Evolutionary conservation across 139 green algal species (phyloP), one percentile per base, ranked within the genome.

Genomic region (Chlorella sp.): DNA sequence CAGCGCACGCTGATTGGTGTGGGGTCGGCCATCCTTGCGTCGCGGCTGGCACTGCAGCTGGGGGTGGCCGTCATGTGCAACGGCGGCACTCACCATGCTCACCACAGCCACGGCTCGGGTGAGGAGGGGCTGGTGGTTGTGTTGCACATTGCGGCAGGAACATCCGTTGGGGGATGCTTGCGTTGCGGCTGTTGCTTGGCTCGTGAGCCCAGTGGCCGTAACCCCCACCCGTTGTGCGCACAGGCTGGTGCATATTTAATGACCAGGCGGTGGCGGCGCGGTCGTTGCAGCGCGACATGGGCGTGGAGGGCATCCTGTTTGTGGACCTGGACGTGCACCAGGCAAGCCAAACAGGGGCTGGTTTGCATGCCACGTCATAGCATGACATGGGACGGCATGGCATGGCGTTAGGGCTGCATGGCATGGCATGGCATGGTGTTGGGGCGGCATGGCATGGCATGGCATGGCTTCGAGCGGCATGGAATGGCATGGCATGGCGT

Each of bases 31-130:
- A 67, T 93, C 11, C 80, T 92, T 51, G 90, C 91, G 22, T 88
- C 88, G 0, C 84, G 90, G 17, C 83, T 93, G 34, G 91, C 91
- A 2, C 72, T 93, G 72, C 85, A 92, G 73, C 87, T 80, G 28
- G 90, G 90, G 1, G 56, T 92, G 56, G 90, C 91, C 5, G 80
- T 75, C 51, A 93, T 92, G 90, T 87, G 73, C 65, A 93, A 93
- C 73, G 91, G 91, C 11, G 91, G 91, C 58, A 94, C 91, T 3
- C 91, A 94, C 81, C 91, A 94, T 46, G 91, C 91, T 16, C 90
- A 94, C 72, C 51, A 46, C 17, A 51, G 48, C 13, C 74, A 88
- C 20, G 90, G 90, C 7, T 86, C 86, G 80, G 89, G 89, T 85
- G 34, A 30, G 81, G 73, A 73, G 56, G 62, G 54, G 69, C 2